Conservation (phyloP, 345 rosid species). For the Melastoma malabathricum region DNA sequence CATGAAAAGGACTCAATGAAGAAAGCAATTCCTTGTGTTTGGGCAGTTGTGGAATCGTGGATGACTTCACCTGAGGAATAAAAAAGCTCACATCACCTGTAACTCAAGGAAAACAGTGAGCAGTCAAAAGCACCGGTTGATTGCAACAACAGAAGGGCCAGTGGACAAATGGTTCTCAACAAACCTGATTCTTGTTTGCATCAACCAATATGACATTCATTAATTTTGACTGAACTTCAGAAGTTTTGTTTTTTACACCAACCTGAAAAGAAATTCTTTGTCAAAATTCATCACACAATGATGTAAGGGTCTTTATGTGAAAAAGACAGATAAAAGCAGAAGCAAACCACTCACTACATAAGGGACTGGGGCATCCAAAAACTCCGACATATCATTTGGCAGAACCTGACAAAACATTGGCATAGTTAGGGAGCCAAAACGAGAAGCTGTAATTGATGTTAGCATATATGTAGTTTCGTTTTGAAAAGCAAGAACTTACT, state of each 20-base stretch:
- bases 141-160: not conserved
- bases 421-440: conserved; percentile 4
- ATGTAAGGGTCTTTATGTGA: not conserved
- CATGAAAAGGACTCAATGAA: conserved; percentile 55
- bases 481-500: conserved; percentile 20
- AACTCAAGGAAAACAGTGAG: not conserved
- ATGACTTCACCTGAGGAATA: conserved; percentile 45
- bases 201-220: conserved; percentile 36
- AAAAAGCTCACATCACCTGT: not conserved
- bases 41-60: conserved; percentile 73
- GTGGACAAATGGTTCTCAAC: conserved; percentile 8
- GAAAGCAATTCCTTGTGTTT: conserved; percentile 56
- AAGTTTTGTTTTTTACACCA: conserved; percentile 81
- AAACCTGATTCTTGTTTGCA: conserved; percentile 61
- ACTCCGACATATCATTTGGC: conserved; percentile 92
- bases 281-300: not conserved
- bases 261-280: conserved; percentile 28
- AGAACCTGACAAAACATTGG: conserved; percentile 43
- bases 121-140: not conserved
- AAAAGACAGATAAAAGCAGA: not conserved
- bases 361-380: conserved; percentile 95
- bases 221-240: conserved; percentile 46
- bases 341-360: conserved; percentile 55
- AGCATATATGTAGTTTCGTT: not conserved
- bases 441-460: too few relatives aligned